Evolutionary conservation across 352 stramenopile genomes (phyloP).

Genomic region (Pythium pyrilobum): DNA sequence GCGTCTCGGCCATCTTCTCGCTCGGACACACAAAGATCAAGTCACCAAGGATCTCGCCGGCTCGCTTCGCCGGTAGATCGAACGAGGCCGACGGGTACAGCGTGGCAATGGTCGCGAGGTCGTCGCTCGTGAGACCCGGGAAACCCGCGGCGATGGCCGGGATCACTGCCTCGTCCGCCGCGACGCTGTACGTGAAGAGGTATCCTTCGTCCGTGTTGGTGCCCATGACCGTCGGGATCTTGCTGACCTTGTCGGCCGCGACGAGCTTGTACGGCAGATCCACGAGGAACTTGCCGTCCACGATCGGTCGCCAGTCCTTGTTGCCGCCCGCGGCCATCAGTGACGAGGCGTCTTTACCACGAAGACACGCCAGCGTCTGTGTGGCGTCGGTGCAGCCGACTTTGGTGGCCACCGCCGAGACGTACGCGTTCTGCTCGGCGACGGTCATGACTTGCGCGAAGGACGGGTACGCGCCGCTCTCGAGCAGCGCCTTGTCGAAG

Average conservation of each 20-base stretch:
- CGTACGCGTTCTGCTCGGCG: slow-evolving; percentile 1
- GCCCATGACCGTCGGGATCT: slow-evolving; percentile 11
- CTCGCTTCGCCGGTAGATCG: not conserved
- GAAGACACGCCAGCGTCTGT: slow-evolving; percentile 4
- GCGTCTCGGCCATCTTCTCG: not conserved
- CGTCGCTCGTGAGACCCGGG: not conserved
- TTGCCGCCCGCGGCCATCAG: not conserved
- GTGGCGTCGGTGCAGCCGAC: not conserved
- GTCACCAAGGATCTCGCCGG: slow-evolving; percentile 1
- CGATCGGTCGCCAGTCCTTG: slow-evolving; percentile 4
- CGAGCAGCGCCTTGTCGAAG: slow-evolving; percentile 5
- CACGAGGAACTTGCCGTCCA: slow-evolving; percentile 1
- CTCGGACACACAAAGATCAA: slow-evolving; percentile 11
- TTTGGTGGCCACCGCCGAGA: not conserved
- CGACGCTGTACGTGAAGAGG: not conserved
- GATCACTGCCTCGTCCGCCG: not conserved
- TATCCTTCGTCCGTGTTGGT: slow-evolving; percentile 17
- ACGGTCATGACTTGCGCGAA: not conserved
- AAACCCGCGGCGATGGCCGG: not conserved
- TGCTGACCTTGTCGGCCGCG: slow-evolving; percentile 3
- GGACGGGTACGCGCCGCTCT: slow-evolving; percentile 7
- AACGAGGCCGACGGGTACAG: slow-evolving; percentile 5
- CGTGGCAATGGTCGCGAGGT: not conserved
- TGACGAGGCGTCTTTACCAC: not conserved
- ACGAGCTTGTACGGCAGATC: slow-evolving; percentile 8